Conservation (phyloP, 371 early-diverging fungal genomes). For the Synchytrium microbalum region DNA sequence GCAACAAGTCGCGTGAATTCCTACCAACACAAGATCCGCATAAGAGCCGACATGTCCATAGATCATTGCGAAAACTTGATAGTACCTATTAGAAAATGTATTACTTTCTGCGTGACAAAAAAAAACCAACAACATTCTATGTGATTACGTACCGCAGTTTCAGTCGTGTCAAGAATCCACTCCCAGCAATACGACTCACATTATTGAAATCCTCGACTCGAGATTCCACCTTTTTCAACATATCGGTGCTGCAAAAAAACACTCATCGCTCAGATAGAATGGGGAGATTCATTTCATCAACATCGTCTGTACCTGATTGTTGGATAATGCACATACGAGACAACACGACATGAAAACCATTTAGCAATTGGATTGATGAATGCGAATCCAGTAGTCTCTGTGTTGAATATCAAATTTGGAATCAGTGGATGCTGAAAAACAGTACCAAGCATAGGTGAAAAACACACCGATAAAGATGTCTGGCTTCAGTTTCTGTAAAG, state of each 20-base stretch:
- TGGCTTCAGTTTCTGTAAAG: constrained; percentile 57
- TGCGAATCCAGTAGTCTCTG: constrained; percentile 92
- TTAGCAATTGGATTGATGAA: constrained; percentile 82
- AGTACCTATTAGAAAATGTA: constrained; percentile 50
- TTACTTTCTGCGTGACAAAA: not conserved
- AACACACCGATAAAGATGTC: constrained; percentile 72
- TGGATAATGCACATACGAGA: constrained; percentile 93
- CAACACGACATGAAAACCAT: constrained; percentile 48
- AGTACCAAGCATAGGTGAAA: no score
- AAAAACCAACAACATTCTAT: no score
- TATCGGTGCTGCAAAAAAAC: constrained; percentile 67
- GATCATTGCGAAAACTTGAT: constrained; percentile 57
- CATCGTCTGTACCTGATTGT: constrained; percentile 60
- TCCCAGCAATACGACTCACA: constrained; percentile 42
- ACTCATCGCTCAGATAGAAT: not conserved
- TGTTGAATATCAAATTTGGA: not conserved
- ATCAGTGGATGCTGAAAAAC: no score
- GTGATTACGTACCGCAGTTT: constrained; percentile 53
- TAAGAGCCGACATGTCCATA: constrained; percentile 76
- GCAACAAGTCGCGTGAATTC: not conserved
- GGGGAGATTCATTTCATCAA: not conserved
- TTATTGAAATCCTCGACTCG: constrained; percentile 64
- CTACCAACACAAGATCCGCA: constrained; percentile 66
- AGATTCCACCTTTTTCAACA: constrained; percentile 71
- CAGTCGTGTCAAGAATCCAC: constrained; percentile 45